These are phyloP conservation scores for Fagopyrum homotropicum DNA, from an alignment of 148 eudicot species.

Conservation along the genomic window DNA sequence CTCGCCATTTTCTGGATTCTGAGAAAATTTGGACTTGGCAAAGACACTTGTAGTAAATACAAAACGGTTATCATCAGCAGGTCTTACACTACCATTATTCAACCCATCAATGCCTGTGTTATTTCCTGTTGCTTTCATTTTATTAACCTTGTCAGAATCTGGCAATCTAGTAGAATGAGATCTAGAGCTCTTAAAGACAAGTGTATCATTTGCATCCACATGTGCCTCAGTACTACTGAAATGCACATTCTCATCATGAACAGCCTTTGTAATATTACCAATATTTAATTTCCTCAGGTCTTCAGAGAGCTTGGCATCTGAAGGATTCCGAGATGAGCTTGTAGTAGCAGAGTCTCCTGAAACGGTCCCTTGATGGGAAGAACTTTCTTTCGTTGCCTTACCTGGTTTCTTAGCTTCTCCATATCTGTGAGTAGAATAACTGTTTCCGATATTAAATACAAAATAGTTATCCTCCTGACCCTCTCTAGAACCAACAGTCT, in stretches of 20 bases:
- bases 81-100: slow-evolving; percentile 18
- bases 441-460: slow-evolving; percentile 22
- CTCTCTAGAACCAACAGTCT: not conserved
- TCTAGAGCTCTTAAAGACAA: slow-evolving; percentile 38
- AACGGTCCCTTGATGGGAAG: slow-evolving; percentile 15
- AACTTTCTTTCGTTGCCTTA: slow-evolving; percentile 15
- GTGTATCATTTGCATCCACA: slow-evolving; percentile 16
- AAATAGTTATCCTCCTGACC: slow-evolving; percentile 24
- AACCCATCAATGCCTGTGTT: slow-evolving; percentile 16
- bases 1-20: slow-evolving; percentile 17
- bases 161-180: slow-evolving; percentile 20
- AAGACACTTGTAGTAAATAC: slow-evolving; percentile 27
- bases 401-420: slow-evolving; percentile 14
- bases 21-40: slow-evolving; percentile 9
- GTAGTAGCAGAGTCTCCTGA: slow-evolving; percentile 10
- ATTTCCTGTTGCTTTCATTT: slow-evolving; percentile 12
- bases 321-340: slow-evolving; percentile 7
- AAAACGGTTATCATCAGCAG: slow-evolving; percentile 20
- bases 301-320: slow-evolving; percentile 38
- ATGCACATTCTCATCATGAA: slow-evolving; percentile 10
- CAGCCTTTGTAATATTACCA: slow-evolving; percentile 25
- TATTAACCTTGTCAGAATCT: slow-evolving; percentile 14
- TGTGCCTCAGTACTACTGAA: slow-evolving; percentile 12
- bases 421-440: slow-evolving; percentile 1
- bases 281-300: slow-evolving; percentile 50